These are phyloP conservation scores for Jackrogersella multiformis DNA, from an alignment of 495 filamentous ascomycete genomes.

Conservation along the genomic window DNA sequence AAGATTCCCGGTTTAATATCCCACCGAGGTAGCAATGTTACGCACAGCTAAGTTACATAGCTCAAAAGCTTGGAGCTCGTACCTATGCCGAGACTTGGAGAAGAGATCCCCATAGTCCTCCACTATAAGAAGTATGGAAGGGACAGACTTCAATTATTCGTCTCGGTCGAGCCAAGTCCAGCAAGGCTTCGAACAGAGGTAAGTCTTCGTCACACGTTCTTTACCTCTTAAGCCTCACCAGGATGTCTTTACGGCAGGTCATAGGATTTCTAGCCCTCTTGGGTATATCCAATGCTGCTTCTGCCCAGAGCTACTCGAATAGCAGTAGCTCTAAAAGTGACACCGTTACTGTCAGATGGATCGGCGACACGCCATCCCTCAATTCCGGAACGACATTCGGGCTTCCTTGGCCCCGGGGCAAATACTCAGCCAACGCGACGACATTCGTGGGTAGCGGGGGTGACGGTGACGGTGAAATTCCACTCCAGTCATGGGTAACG, in stretches of 20 bases:
- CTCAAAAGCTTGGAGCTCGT: constrained; percentile 14
- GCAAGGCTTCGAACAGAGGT: constrained; percentile 8
- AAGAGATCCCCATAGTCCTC: background rate
- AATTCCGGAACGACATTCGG: constrained; percentile 53
- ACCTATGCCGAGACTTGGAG: constrained; percentile 24
- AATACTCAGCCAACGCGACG: constrained; percentile 46
- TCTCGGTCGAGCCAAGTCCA: constrained; percentile 4
- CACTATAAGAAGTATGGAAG: constrained; percentile 18
- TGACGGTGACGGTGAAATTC: constrained; percentile 36
- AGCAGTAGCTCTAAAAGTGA: constrained; percentile 25
- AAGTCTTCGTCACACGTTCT: background rate
- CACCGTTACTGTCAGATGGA: constrained; percentile 47
- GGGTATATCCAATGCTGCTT: constrained; percentile 11
- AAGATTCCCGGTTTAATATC: constrained; percentile 34
- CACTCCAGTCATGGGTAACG: constrained; percentile 54
- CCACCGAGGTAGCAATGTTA: constrained; percentile 36
- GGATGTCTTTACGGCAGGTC: constrained; percentile 3
- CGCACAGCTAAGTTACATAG: constrained; percentile 24
- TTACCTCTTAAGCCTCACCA: background rate
- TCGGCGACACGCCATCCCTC: constrained; percentile 48
- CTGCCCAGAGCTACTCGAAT: constrained; percentile 19
- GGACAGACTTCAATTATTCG: background rate
- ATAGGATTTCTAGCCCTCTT: background rate
- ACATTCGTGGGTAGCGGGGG: constrained; percentile 43
- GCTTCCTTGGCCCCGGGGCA: constrained; percentile 55